A percentile compares a stretch with the other conserved stretches of the same genome.
Conservation (phyloP, 768 basidiomycete species). For the Tricholoma saponaceum region DNA sequence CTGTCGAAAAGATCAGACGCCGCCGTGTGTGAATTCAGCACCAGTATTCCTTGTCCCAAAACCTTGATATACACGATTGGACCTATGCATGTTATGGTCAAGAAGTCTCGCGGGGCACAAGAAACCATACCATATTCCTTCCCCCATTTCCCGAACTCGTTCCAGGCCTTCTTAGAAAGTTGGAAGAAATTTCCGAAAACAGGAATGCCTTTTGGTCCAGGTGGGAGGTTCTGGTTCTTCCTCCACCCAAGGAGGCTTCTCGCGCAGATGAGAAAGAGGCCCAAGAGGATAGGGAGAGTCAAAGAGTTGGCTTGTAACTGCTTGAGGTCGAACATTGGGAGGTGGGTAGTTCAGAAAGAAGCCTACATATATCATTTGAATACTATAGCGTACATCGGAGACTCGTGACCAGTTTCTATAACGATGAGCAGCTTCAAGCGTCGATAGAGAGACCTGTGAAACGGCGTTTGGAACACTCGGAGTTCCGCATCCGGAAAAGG, state of each 20-base stretch:
- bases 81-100: slow-evolving; percentile 1
- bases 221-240: slow-evolving; percentile 8
- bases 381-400: no score
- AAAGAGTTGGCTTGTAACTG: background rate
- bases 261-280: background rate
- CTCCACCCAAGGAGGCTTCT: background rate
- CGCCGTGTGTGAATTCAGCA: slow-evolving; percentile 28
- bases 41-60: slow-evolving; percentile 32
- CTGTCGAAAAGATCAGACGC: slow-evolving; percentile 32
- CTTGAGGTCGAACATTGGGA: background rate
- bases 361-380: no score
- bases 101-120: background rate
- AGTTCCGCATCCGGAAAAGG: no score
- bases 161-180: slow-evolving; percentile 11
- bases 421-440: no score
- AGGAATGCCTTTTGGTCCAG: slow-evolving; percentile 15
- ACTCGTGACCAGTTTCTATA: no score
- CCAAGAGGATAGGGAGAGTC: background rate
- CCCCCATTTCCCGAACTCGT: slow-evolving; percentile 13
- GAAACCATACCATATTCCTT: slow-evolving; percentile 10
- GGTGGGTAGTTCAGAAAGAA: background rate
- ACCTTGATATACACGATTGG: slow-evolving; percentile 29
- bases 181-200: slow-evolving; percentile 19
- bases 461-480: no score
- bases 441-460: no score